Base-by-base conservation (phyloP, 495 filamentous ascomycete species). In the Aspergillus heteromorphus region DNA sequence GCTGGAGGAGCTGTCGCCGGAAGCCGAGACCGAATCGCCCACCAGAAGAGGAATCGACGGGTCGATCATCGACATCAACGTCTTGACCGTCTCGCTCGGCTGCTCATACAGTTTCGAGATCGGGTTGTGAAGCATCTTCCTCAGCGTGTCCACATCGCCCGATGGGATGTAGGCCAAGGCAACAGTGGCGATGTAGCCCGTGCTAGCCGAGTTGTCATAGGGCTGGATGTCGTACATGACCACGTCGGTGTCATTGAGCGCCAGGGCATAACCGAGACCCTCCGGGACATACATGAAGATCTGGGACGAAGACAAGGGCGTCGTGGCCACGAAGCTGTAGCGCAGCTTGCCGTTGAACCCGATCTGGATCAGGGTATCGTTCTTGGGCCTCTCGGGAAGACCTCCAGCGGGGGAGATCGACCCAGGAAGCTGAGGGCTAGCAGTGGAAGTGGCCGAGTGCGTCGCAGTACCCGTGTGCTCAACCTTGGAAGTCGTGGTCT, bases 141-240 rank as follows among this genome's bases (percentile, higher is more conserved):
- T 61, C 11, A 98, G 72, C 8, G 79, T 65, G 36, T 83, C 75
- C 42, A 92, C 77, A 66, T 85, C 69, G 57, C 80, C 77, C 1
- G 57, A 66, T 5, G 92, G 92, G 59, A 95, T 85, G 62, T 81
- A 92, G 21, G 83, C 79, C 58, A 86, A 69, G 23, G 88, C 91
- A 38, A 95, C 69, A 2, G 92, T 97, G 2, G 91, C 91, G 59
- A 95, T 82, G 72, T 87, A 98, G 25, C 87, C 87, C 25, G 86
- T 73, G 40, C 68, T 79, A 34, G 70, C 62, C 18, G 76, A 79
- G 14, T 89, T 95, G 65, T 96, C 85, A 66, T 87, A 84, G 8
- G 93, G 91, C 55, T 84, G 73, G 45, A 98, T 81, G 47, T 80
- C 83, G 54, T 83, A 79, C 79, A 96, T 89, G 18, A 72, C 65